Percentiles rank a stretch among this genome's conserved stretches.
These are phyloP conservation scores for Penicillium canariense DNA, from an alignment of 495 filamentous ascomycete species.

Conservation along the genomic window DNA sequence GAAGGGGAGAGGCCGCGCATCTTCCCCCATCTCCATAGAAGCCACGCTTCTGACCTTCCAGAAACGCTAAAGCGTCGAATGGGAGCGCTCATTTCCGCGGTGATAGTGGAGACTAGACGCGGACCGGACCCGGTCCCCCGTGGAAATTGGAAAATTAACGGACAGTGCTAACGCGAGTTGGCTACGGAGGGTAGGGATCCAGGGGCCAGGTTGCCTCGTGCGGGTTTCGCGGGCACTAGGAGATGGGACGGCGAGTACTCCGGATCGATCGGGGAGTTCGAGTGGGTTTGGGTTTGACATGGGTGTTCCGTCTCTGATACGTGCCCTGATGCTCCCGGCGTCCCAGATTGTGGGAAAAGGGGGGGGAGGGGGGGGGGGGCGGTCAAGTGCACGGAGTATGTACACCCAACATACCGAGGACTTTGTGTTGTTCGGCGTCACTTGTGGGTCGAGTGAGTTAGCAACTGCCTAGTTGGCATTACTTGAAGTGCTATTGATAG, in stretches of 20 bases:
- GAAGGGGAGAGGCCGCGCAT: conserved; percentile 7
- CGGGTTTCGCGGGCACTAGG: conserved; percentile 1
- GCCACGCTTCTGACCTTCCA: conserved; percentile 18
- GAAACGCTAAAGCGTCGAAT: conserved; percentile 20
- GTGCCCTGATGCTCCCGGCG: conserved; percentile 5
- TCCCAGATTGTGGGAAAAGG: conserved; percentile 1
- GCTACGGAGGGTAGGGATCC: not conserved
- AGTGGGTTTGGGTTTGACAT: not conserved
- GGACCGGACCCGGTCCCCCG: conserved; percentile 1
- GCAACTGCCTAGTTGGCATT: conserved; percentile 1
- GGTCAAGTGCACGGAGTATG: not conserved
- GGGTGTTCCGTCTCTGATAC: conserved; percentile 8
- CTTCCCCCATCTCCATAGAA: conserved; percentile 13
- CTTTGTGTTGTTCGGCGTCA: conserved; percentile 13
- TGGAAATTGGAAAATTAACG: no score
- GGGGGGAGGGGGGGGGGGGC: not conserved
- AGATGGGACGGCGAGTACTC: not conserved
- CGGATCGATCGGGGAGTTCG: conserved; percentile 2
- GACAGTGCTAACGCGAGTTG: not conserved
- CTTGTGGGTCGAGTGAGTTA: conserved; percentile 12
- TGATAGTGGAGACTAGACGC: conserved; percentile 12
- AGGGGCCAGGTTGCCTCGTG: conserved; percentile 17
- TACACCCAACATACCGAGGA: not conserved
- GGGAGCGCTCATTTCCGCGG: conserved; percentile 10
- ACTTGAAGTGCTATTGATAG: not conserved